Evolutionary conservation across 495 filamentous ascomycete genomes (phyloP).

Genomic region (Penicillium lagena): DNA sequence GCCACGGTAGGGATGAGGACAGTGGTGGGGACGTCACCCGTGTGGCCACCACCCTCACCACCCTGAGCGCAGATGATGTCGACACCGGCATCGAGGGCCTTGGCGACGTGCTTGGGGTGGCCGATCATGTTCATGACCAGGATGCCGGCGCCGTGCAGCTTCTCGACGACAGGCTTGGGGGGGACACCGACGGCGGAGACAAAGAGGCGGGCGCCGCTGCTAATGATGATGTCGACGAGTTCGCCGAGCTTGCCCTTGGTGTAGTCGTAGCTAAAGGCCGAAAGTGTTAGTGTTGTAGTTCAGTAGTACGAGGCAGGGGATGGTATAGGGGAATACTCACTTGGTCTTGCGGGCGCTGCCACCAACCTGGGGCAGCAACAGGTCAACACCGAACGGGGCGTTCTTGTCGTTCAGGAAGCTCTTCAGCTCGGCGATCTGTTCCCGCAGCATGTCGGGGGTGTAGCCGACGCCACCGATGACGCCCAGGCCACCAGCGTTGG

Average conservation of each 20-base stretch:
- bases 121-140: slow-evolving; percentile 99
- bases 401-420: slow-evolving; percentile 85
- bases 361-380: slow-evolving; percentile 90
- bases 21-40: slow-evolving; percentile 82
- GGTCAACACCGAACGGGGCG: slow-evolving; percentile 96
- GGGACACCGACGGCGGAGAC: slow-evolving; percentile 95
- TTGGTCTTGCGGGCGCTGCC: slow-evolving; percentile 92
- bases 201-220: slow-evolving; percentile 84
- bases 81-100: slow-evolving; percentile 80
- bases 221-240: slow-evolving; percentile 86
- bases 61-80: slow-evolving; percentile 94
- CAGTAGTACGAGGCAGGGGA: no score
- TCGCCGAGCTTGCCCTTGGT: slow-evolving; percentile 97
- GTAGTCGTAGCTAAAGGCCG: slow-evolving; percentile 80
- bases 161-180: slow-evolving; percentile 80
- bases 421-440: slow-evolving; percentile 95
- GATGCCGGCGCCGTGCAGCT: slow-evolving; percentile 77
- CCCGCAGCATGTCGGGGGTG: slow-evolving; percentile 91
- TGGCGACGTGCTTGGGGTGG: slow-evolving; percentile 96
- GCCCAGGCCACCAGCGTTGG: slow-evolving; percentile 93
- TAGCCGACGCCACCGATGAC: slow-evolving; percentile 96
- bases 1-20: slow-evolving; percentile 88
- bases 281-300: not conserved
- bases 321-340: slow-evolving; percentile 38
- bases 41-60: slow-evolving; percentile 88